These are phyloP conservation scores for Penicillium crustosum DNA, from an alignment of 2,329 filamentous ascomycete species.

Conservation along the genomic window DNA sequence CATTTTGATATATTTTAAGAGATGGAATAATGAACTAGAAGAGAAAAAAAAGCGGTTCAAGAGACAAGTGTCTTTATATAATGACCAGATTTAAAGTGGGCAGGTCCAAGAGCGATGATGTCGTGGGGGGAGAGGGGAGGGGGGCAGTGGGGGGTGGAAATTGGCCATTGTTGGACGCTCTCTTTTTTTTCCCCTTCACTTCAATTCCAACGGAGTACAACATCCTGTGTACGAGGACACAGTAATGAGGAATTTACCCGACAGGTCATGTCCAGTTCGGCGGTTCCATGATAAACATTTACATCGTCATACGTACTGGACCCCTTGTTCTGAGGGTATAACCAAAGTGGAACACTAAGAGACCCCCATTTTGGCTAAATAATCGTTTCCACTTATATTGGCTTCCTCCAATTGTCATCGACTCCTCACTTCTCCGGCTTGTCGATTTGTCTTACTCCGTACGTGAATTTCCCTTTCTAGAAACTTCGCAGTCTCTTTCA, in stretches of 20 bases:
- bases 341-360: not conserved
- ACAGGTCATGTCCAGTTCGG: not conserved
- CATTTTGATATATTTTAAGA: conserved; percentile 15
- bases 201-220: not conserved
- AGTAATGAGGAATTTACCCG: conserved; percentile 7
- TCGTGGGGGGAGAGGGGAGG: conserved; percentile 4
- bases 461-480: not conserved
- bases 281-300: not conserved
- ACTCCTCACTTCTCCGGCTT: not conserved
- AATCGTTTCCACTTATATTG: not conserved
- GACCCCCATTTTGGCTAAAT: conserved; percentile 4
- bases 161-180: not conserved
- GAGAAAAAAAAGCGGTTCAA: not conserved
- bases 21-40: not conserved
- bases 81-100: conserved; percentile 13
- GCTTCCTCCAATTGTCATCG: not conserved
- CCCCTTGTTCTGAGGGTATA: not conserved
- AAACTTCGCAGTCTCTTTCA: not conserved
- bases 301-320: not conserved
- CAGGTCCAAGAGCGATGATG: conserved; percentile 29
- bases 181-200: not conserved
- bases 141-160: not conserved
- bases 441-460: not conserved
- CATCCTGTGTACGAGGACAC: not conserved
- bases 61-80: conserved; percentile 14